Base-by-base conservation (phyloP, 805 yeast genomes). In the Candida anglica region DNA sequence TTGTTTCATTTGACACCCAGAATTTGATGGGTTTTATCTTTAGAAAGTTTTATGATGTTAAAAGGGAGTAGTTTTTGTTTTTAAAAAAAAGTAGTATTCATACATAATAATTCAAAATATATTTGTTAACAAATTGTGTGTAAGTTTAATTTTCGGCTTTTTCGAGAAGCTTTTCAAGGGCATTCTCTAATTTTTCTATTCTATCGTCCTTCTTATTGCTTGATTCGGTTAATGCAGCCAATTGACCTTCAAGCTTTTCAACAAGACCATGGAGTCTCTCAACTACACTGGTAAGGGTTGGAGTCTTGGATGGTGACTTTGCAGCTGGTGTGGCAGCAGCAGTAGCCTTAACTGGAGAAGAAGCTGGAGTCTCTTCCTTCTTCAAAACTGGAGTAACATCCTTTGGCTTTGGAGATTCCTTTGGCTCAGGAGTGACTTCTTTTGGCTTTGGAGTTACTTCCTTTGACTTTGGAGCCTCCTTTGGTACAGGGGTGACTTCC, bases 281-380 rank as follows among this genome's bases (percentile, higher is more conserved):
- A 20, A 84, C 80, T 1, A 87, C 77, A 7, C 76, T 81, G 48
- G 81, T 81, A 39, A 85, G 66, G 0, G 88, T 83, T 20, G 83
- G 70, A 14, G 85, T 76, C 18, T 71, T 44, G 2, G 46, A 28
- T 10, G 28, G 21, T 5, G 50, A 32, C 19, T 29, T 40, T 13
- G 60, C 49, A 14, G 44, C 26, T 11, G 46, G 39, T 4, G 42
- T 31, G 4, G 41, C 24, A 15, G 38, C 30, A 11, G 42, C 18
- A 4, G 41, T 16, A 15, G 39, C 42, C 30, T 46, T 33, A 16
- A 18, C 32, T 6, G 22, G 11, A 24, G 27, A 4, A n/a, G 26
- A 7, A 6, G 19, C 40, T 6, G 37, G 15, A 10, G 19, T 23
- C 9, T 9, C 27, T 20, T 30, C 33, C 30, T 30, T 34, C 30